These are phyloP conservation scores for Epichloe gansuensis DNA, from an alignment of 2,329 filamentous ascomycete species.

Conservation along the genomic window DNA sequence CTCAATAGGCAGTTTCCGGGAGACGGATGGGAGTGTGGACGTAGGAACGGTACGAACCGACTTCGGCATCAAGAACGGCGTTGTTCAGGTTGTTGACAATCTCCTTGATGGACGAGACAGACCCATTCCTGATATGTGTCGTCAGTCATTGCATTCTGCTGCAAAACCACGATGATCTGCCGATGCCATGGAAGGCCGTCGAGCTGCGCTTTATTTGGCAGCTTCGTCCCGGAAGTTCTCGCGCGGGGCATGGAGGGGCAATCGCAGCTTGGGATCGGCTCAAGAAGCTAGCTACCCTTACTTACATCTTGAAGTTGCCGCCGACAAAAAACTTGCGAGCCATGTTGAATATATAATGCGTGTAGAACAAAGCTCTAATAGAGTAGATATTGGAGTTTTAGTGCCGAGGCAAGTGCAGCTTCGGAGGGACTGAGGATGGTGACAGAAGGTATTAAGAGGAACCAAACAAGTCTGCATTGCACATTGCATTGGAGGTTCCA, in stretches of 20 bases:
- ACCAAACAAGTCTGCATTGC: neutral
- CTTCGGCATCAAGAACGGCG: conserved; percentile 64
- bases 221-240: conserved; percentile 8
- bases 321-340: conserved; percentile 94
- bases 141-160: conserved; percentile 1
- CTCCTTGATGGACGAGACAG: conserved; percentile 73
- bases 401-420: neutral
- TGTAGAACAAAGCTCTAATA: neutral
- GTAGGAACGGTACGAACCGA: conserved; percentile 39
- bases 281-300: conserved; percentile 12
- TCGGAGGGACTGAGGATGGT: neutral
- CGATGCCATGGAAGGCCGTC: neutral
- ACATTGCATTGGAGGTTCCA: neutral
- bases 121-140: conserved; percentile 64
- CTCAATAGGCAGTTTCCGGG: neutral
- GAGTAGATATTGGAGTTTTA: neutral
- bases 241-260: conserved; percentile 14
- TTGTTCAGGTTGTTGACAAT: conserved; percentile 85
- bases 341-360: conserved; percentile 37
- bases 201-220: conserved; percentile 18
- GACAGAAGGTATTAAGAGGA: neutral
- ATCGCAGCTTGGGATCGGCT: conserved; percentile 5
- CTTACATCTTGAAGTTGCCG: conserved; percentile 99
- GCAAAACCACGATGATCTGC: neutral
- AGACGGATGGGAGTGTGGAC: neutral